A percentile compares a stretch with the other conserved stretches of the same genome.
phyloP scores from a whole-genome alignment of 257 asterid genomes.

The Solanum chilense region DNA sequence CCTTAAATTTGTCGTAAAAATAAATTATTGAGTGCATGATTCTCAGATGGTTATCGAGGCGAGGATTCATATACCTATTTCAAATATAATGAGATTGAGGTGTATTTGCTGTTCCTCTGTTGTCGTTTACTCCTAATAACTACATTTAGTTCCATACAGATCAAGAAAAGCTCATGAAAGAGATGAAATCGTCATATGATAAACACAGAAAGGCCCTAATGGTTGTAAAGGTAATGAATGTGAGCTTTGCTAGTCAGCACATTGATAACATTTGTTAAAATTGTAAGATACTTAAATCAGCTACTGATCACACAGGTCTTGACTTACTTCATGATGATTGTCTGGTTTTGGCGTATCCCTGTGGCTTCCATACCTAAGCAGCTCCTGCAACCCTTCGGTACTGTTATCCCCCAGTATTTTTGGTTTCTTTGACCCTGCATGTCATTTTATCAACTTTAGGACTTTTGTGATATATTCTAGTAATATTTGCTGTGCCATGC shows the following conservation, averaged over 20 bases:
- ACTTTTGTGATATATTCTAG: not conserved
- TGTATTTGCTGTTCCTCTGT: not conserved
- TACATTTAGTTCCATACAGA: conserved; percentile 25
- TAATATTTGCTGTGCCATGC: not conserved
- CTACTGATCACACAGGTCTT: conserved; percentile 28
- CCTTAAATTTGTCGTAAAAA: not conserved
- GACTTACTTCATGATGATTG: conserved; percentile 33
- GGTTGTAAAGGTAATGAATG: conserved; percentile 43
- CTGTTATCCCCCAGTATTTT: not conserved
- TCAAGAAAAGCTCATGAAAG: conserved; percentile 44
- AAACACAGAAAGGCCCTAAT: conserved; percentile 32
- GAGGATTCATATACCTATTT: not conserved
- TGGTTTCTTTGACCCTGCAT: not conserved
- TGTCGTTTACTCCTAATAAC: not conserved
- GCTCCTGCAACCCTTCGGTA: conserved; percentile 93
- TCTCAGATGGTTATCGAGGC: not conserved
- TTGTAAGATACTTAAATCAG: not conserved
- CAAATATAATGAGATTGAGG: not conserved
- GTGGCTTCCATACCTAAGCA: conserved; percentile 63
- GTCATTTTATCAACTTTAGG: not conserved
- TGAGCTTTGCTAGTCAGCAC: conserved; percentile 3
- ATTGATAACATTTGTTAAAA: not conserved
- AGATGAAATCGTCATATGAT: conserved; percentile 37
- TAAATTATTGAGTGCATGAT: not conserved
- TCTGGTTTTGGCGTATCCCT: conserved; percentile 86